Base-by-base conservation (phyloP, 192 early-diverging fungal species). In the Coemansia aciculifera region DNA sequence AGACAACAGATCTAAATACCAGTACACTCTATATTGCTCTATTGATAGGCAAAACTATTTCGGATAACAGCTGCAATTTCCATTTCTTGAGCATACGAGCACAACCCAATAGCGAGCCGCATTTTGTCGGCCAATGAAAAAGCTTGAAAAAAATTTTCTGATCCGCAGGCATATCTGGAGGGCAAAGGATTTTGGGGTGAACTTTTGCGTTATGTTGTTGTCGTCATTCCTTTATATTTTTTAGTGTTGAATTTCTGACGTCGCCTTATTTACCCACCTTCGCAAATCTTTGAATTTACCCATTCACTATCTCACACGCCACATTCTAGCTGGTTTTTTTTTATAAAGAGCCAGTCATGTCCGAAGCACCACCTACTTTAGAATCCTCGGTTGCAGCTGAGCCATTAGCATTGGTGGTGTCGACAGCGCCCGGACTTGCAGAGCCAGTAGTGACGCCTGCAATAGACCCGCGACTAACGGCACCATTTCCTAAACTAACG, bases 401-500 rank as follows among this genome's bases (percentile, higher is more conserved):
- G 12, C 61, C 49, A 21, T 66, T 37, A 15, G 75, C 61, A 59
- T 59, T 37, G 38, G 38, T 65, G n/a, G 57, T 46, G 4, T 21
- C 54, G 40, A 15, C 62, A 40, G 42, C 23, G 34, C 39, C 64
- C 2, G 34, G 31, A 11, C 36, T 60, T 10, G 6, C 59, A n/a
- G 7, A 37, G 36, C 7, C 59, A 13, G 9, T 19, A 13, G 15
- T 60, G 36, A 36, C 66, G 3, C 48, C 67, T 21, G 59, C 62
- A 11, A 24, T 49, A 27, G 43, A 51, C 15, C 9, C 62, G 44
- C 52, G 59, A 13, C 21, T 59, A n/a, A 61, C 62, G 0, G 64
- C 66, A 39, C 67, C 76, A 24, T 78, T 78, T 11, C 76, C 76
- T 1, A 48, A 64, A 61, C 63, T 78, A 2, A 46, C 66, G 21